Evolutionary conservation across 2,329 filamentous ascomycete species (phyloP).

Genomic region (Gaeumannomyces tritici): DNA sequence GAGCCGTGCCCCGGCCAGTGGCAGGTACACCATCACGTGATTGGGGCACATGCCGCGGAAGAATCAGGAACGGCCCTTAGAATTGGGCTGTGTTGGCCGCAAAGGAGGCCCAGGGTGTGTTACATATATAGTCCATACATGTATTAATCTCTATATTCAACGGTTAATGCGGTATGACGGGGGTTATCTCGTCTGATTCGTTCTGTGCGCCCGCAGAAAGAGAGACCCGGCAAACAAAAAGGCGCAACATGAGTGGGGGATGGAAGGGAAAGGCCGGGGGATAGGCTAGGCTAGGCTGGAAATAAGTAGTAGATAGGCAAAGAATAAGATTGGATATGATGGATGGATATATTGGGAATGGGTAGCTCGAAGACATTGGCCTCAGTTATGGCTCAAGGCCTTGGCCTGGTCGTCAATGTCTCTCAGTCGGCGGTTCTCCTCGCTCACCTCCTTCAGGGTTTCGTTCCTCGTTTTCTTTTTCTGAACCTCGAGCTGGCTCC

Average conservation of each 20-base stretch:
- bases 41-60: not conserved
- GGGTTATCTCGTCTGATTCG: no score
- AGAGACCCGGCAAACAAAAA: not conserved
- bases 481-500: conserved; percentile 62
- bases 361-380: not conserved
- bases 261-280: not conserved
- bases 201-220: not conserved
- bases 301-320: not conserved
- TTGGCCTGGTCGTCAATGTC: conserved; percentile 57
- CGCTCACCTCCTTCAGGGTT: conserved; percentile 58
- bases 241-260: not conserved
- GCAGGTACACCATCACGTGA: conserved; percentile 79
- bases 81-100: no score
- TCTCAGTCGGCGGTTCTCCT: conserved; percentile 53
- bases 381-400: conserved; percentile 46
- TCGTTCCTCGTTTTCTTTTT: conserved; percentile 63
- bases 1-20: conserved; percentile 65
- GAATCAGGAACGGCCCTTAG: no score
- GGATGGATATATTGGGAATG: not conserved
- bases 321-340: not conserved
- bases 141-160: not conserved
- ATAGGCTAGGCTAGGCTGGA: not conserved
- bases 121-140: not conserved
- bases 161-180: no score
- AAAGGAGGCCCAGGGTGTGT: not conserved